Evolutionary conservation across 352 stramenopile genomes (phyloP).

Genomic region (Globisporangium cederbergense): DNA sequence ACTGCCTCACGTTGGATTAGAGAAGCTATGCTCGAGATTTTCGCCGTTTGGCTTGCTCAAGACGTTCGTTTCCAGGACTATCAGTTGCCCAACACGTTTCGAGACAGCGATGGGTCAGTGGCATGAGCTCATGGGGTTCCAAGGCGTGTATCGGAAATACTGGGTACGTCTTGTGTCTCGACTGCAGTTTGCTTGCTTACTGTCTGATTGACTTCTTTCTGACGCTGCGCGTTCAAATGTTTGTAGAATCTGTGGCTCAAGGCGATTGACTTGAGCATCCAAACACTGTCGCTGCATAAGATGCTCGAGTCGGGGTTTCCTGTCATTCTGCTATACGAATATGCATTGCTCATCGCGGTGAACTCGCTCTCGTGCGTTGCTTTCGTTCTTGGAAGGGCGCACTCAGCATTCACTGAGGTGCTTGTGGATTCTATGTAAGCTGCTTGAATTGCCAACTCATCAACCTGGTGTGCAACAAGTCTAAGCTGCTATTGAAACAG

Average conservation of each 20-base stretch:
- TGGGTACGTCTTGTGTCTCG: conserved; percentile 22
- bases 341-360: conserved; percentile 18
- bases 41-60: conserved; percentile 1
- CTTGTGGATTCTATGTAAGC: conserved; percentile 29
- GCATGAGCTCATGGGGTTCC: conserved; percentile 25
- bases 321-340: conserved; percentile 19
- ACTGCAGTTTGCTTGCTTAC: neutral
- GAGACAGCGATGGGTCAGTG: conserved; percentile 6
- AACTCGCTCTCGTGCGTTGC: conserved; percentile 27
- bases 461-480: neutral
- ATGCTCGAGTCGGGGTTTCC: conserved; percentile 31
- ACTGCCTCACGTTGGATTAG: neutral
- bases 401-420: conserved; percentile 31
- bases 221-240: neutral
- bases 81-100: conserved; percentile 9
- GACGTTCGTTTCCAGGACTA: neutral
- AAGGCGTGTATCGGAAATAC: conserved; percentile 29
- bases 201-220: neutral
- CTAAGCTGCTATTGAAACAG: neutral
- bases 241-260: conserved; percentile 35
- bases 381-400: conserved; percentile 17
- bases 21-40: neutral
- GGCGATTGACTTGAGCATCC: conserved; percentile 26
- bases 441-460: neutral
- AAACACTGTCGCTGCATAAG: conserved; percentile 20